These are phyloP conservation scores for Candida sonorensis DNA, from an alignment of 805 yeast genomes.

Conservation along the genomic window DNA sequence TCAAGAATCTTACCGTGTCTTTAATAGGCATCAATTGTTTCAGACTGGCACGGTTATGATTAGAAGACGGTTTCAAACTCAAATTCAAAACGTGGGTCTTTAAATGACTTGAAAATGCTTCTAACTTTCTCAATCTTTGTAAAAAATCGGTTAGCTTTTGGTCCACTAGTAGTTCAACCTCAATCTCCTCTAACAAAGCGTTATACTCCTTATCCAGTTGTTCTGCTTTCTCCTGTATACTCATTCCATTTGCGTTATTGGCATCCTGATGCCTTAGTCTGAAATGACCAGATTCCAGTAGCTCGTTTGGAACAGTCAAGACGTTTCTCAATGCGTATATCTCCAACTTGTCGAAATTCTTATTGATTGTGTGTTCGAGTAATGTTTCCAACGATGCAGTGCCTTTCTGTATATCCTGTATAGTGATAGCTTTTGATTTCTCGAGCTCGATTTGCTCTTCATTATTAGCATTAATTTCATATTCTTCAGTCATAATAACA, in stretches of 20 bases:
- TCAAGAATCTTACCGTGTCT: slow-evolving; percentile 22
- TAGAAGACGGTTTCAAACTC: slow-evolving; percentile 6
- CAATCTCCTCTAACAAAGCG: slow-evolving; percentile 31
- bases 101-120: slow-evolving; percentile 21
- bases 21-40: slow-evolving; percentile 19
- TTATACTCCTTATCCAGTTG: slow-evolving; percentile 17
- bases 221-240: slow-evolving; percentile 11
- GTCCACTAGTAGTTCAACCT: slow-evolving; percentile 37
- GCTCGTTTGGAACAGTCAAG: slow-evolving; percentile 58
- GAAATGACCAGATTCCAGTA: slow-evolving; percentile 60
- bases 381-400: slow-evolving; percentile 74
- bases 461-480: slow-evolving; percentile 4
- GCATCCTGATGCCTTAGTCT: slow-evolving; percentile 62
- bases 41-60: slow-evolving; percentile 1
- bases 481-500: slow-evolving; percentile 22
- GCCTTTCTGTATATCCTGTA: slow-evolving; percentile 60
- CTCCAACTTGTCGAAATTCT: slow-evolving; percentile 81
- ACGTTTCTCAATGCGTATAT: slow-evolving; percentile 74
- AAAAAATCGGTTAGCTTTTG: slow-evolving; percentile 34
- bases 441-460: slow-evolving; percentile 1
- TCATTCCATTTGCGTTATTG: slow-evolving; percentile 23
- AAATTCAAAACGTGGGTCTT: slow-evolving; percentile 7
- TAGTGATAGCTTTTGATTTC: slow-evolving; percentile 8
- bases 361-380: slow-evolving; percentile 68
- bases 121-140: slow-evolving; percentile 31